These are phyloP conservation scores for Leonotis leonurus DNA, from an alignment of 257 asterid genomes.

Conservation along the genomic window DNA sequence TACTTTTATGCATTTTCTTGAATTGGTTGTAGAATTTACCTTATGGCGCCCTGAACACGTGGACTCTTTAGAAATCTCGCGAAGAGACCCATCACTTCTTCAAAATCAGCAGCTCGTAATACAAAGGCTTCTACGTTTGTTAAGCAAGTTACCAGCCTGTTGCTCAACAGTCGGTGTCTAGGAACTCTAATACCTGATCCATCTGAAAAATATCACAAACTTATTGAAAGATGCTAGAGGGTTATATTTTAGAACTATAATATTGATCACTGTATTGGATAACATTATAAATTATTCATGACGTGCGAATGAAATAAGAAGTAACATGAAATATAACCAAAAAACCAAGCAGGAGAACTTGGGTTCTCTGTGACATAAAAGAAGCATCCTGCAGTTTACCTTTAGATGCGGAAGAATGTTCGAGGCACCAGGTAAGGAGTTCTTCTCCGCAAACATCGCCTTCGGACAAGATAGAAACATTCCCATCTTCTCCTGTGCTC, in stretches of 20 bases:
- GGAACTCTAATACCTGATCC: slow-evolving; percentile 51
- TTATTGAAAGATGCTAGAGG: no score
- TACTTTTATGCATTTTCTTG: neutral
- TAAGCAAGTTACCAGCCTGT: slow-evolving; percentile 61
- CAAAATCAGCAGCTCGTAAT: slow-evolving; percentile 70
- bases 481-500: slow-evolving; percentile 67
- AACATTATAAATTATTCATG: neutral
- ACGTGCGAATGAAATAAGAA: no score
- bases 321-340: neutral
- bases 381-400: slow-evolving; percentile 30
- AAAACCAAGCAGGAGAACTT: neutral
- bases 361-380: neutral
- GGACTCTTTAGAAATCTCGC: slow-evolving; percentile 22
- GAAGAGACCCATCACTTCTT: slow-evolving; percentile 73
- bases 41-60: neutral
- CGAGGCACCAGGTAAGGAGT: slow-evolving; percentile 92
- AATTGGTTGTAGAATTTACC: neutral
- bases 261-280: neutral
- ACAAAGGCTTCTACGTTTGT: slow-evolving; percentile 81
- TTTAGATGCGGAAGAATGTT: slow-evolving; percentile 67
- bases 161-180: slow-evolving; percentile 59
- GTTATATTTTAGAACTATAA: no score
- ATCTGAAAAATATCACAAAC: slow-evolving; percentile 34
- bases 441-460: slow-evolving; percentile 95
- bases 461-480: slow-evolving; percentile 48